Percentiles rank a stretch among this genome's conserved stretches.
Conservation (phyloP, 495 filamentous ascomycete genomes). For the Talaromyces thailandensis region DNA sequence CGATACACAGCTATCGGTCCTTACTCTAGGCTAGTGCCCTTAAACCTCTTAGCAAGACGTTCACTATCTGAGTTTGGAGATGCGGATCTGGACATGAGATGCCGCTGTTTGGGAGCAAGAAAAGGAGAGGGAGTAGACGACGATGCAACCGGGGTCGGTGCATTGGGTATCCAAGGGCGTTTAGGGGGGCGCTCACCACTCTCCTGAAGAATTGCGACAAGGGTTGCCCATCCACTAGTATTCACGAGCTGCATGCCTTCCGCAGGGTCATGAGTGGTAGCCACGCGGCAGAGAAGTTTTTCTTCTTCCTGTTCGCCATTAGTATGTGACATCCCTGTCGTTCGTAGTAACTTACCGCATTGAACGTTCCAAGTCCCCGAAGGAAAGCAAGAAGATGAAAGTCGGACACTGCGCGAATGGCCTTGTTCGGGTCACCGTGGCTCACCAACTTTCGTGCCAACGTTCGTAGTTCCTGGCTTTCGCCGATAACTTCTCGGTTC, state of each 20-base stretch:
- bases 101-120: constrained; percentile 24
- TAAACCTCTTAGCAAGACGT: constrained; percentile 96
- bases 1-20: background rate
- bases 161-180: constrained; percentile 51
- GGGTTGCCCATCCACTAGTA: constrained; percentile 83
- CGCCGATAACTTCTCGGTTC: constrained; percentile 77
- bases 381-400: constrained; percentile 91
- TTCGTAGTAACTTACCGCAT: constrained; percentile 53
- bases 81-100: constrained; percentile 24
- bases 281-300: constrained; percentile 74
- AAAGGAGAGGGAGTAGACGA: background rate
- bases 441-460: constrained; percentile 55
- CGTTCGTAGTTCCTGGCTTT: constrained; percentile 63
- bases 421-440: constrained; percentile 49
- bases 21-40: constrained; percentile 88
- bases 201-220: constrained; percentile 85
- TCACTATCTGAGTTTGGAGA: constrained; percentile 47
- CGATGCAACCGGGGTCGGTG: constrained; percentile 15
- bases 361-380: constrained; percentile 67
- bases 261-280: constrained; percentile 63
- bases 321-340: constrained; percentile 3
- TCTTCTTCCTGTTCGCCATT: constrained; percentile 68
- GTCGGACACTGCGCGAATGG: constrained; percentile 66
- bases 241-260: constrained; percentile 74
- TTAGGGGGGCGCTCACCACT: constrained; percentile 94